Base-by-base conservation (phyloP, 768 basidiomycete species). In the Mycena rosella region DNA sequence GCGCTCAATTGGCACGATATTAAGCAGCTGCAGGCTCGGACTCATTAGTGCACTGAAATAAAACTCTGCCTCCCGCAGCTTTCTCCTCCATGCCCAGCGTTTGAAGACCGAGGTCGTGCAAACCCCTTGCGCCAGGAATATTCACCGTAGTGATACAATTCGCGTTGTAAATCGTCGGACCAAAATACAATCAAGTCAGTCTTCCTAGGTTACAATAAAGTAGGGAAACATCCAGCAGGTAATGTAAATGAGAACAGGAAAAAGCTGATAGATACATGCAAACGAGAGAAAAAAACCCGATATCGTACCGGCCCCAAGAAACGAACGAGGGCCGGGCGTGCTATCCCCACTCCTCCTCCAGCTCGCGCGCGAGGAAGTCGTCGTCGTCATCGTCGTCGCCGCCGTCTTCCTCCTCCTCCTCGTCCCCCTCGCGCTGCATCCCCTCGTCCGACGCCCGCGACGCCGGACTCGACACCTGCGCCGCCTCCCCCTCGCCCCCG, bases 291-390 rank as follows among this genome's bases (percentile, higher is more conserved):
- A 26, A 27, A n/a, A 42, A n/a, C 29, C 15, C 24, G 3, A n/a
- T 38, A 8, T 27, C 38, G 30, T 29, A 42, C 10, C 42, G 32
- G n/a, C 57, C 38, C 57, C 47, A 63, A 56, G 54, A 56, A 56
- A 56, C 26, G 27, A 26, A 44, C n/a, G 14, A 66, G 24, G 27
- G 26, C 60, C 14, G 20, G 54, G 20, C 9, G 27, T 18, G 72
- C 78, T 89, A 94, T 87, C 91, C 90, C 88, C 85, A 88, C 66
- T 93, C 92, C 75, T 91, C 91, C 74, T 88, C 91, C 71, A 94
- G 81, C 74, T 91, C 93, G 42, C 89, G 84, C n/a, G 92, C 89
- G n/a, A 94, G 81, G 75, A 93, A 93, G 75, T 94, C 92, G 45
- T 93, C 92, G 5, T 92, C 91, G 2, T 86, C 85, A 1, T 88